phyloP scores from a whole-genome alignment of 2,329 filamentous ascomycete species.

The Incumbomyces delicatus region DNA sequence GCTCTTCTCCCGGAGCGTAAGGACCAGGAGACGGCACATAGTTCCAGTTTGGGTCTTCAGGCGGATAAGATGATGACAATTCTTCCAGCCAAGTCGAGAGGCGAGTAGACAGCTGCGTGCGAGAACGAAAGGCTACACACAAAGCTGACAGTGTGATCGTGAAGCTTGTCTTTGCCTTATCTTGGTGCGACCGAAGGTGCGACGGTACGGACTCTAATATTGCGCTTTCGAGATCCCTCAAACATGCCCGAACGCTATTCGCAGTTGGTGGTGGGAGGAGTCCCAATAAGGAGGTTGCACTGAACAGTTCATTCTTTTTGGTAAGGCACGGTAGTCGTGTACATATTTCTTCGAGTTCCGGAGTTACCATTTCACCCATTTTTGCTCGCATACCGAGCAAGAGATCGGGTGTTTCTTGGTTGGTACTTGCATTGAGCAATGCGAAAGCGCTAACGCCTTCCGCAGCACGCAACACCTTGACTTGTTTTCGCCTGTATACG shows the following conservation, averaged over 20 bases:
- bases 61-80: constrained; percentile 20
- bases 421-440: constrained; percentile 25
- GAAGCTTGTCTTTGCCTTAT: constrained; percentile 11
- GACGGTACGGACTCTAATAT: not conserved
- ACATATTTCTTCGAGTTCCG: constrained; percentile 9
- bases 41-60: constrained; percentile 24
- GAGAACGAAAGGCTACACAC: constrained; percentile 14
- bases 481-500: constrained; percentile 33
- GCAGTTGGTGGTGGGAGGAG: constrained; percentile 13
- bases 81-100: constrained; percentile 27
- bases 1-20: constrained; percentile 16
- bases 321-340: constrained; percentile 12
- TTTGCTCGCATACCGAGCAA: constrained; percentile 8
- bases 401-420: constrained; percentile 6
- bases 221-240: constrained; percentile 7
- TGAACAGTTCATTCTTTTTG: constrained; percentile 15
- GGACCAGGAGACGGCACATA: constrained; percentile 18
- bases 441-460: constrained; percentile 32
- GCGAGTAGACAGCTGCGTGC: constrained; percentile 24
- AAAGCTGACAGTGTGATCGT: constrained; percentile 17
- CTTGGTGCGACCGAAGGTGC: constrained; percentile 2
- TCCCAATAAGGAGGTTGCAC: constrained; percentile 9
- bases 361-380: constrained; percentile 5
- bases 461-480: constrained; percentile 31
- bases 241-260: constrained; percentile 7